Evolutionary conservation across 768 basidiomycete genomes (phyloP).

Genomic region (Termitomyces bulborhizus): DNA sequence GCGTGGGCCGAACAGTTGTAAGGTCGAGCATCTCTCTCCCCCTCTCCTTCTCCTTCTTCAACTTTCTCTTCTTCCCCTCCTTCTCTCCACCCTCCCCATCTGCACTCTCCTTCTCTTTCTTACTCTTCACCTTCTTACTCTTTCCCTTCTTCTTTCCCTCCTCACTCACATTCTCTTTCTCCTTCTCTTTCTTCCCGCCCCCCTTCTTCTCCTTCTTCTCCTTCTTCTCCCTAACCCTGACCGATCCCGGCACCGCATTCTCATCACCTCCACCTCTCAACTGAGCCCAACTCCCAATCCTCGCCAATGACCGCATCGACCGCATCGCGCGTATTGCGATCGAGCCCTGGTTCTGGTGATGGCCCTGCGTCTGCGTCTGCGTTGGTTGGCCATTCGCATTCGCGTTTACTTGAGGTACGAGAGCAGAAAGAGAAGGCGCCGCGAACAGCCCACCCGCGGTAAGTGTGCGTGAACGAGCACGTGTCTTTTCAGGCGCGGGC

Average conservation of each 20-base stretch:
- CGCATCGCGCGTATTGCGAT: conserved; percentile 78
- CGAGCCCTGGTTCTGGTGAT: conserved; percentile 36
- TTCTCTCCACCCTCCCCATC: conserved; percentile 6
- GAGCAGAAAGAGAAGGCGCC: neutral
- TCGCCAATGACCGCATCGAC: conserved; percentile 64
- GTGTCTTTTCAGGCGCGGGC: conserved; percentile 15
- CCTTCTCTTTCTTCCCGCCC: conserved; percentile 13
- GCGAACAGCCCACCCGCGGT: conserved; percentile 9
- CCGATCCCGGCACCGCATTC: conserved; percentile 14
- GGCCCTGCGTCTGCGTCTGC: neutral
- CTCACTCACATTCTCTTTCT: conserved; percentile 22
- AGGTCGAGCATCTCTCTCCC: conserved; percentile 18
- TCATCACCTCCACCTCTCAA: conserved; percentile 28
- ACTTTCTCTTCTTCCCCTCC: conserved; percentile 14
- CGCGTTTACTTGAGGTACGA: neutral
- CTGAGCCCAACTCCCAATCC: conserved; percentile 70
- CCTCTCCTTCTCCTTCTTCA: conserved; percentile 13
- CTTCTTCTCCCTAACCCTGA: conserved; percentile 8
- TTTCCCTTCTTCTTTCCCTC: conserved; percentile 18
- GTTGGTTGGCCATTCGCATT: neutral
- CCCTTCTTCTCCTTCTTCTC: neutral
- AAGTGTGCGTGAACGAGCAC: conserved; percentile 31
- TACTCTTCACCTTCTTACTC: conserved; percentile 22
- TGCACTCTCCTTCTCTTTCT: conserved; percentile 27
- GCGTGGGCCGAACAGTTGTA: conserved; percentile 1